Evolutionary conservation across 2,329 filamentous ascomycete species (phyloP).

Genomic region (Chaetomium sp.): DNA sequence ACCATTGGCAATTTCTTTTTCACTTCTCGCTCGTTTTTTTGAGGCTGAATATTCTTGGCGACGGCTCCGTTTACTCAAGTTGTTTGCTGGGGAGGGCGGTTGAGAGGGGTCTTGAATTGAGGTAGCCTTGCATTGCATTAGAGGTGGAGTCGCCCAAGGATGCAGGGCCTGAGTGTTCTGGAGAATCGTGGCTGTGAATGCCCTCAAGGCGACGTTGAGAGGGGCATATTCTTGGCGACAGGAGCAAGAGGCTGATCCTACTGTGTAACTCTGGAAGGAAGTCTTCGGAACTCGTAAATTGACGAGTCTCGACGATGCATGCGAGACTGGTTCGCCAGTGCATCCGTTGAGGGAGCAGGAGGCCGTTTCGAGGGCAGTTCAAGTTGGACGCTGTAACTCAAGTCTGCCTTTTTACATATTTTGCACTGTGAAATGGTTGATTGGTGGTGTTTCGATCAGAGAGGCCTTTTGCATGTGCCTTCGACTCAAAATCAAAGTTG

Average conservation of each 20-base stretch:
- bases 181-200: neutral
- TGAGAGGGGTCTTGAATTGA: neutral
- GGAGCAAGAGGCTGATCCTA: no score
- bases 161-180: neutral
- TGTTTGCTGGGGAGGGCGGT: neutral
- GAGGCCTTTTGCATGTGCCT: neutral
- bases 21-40: no score
- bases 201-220: neutral
- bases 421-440: neutral
- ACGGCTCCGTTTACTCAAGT: neutral
- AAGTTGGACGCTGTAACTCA: neutral
- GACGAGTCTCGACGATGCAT: neutral
- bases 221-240: no score
- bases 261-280: neutral
- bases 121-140: neutral
- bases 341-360: neutral
- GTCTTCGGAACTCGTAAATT: neutral
- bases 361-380: neutral
- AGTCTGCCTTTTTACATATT: neutral
- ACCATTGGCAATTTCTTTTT: no score
- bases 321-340: neutral
- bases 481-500: neutral
- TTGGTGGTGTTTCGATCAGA: neutral
- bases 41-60: no score
- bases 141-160: neutral